Evolutionary conservation across 805 yeast genomes (phyloP), one percentile per base, ranked within the genome.

Genomic region (Wickerhamiella nectarea): DNA sequence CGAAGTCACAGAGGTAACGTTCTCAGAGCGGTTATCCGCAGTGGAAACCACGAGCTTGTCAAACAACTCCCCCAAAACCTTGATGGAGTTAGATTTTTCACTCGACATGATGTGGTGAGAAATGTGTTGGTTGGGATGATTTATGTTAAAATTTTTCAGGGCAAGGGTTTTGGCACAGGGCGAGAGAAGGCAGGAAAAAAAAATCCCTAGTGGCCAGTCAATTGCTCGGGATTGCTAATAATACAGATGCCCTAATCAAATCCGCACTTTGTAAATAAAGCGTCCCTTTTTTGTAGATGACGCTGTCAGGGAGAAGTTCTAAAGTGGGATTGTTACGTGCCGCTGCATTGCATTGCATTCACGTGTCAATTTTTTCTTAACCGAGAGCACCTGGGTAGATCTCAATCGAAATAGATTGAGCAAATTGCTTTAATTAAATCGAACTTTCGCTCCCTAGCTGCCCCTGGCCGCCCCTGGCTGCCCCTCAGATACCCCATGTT

Each of bases 11-110:
- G 83, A 84, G 59, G 80, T 66, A 62, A 95, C 91, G 64, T 93
- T 87, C 63, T 75, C 78, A 50, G 75, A 78, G 66, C 87, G 78
- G 64, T 77, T 79, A 60, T 85, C 95, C 36, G 58, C 58, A 56
- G 81, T 63, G 60, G 97, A 94, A 65, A 91, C 84, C 63, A 89
- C 69, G 63, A 91, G 76, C 74, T 85, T 85, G 70, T 80, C 74
- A 72, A 91, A 84, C 65, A 91, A 81, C 73, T 91, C 95, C 65
- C 80, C 73, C 67, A 89, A 80, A 68, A 87, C 95, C 70, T 86
- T 51, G 50, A 63, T 56, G 46, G 68, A 58, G 48, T 57, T 56
- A 48, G 55, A 53, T 48, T 52, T 56, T 53, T 58, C 64, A 20
- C 50, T 42, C 37, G 42, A 39, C 33, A 17, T 29, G 40, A 14